Percentiles rank a stretch among this genome's conserved stretches.
These are phyloP conservation scores for Diaporthe nobilis DNA, from an alignment of 2,329 filamentous ascomycete genomes.

Conservation along the genomic window DNA sequence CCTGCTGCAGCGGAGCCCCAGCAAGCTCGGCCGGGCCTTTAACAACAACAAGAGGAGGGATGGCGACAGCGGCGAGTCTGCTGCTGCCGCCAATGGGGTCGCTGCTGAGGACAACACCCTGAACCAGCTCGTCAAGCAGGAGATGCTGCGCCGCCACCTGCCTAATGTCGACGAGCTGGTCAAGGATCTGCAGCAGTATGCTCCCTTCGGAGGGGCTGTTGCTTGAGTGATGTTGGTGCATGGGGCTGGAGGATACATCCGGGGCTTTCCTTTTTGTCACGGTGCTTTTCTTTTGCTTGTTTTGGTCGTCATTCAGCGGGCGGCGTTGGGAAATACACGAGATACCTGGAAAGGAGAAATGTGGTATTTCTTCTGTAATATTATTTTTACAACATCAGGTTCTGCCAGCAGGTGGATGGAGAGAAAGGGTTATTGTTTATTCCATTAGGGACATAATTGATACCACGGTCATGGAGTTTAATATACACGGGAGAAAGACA, in stretches of 20 bases:
- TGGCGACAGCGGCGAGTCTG: conserved; percentile 40
- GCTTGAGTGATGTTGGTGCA: conserved; percentile 51
- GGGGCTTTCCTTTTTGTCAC: conserved; percentile 43
- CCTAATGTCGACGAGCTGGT: conserved; percentile 89
- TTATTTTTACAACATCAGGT: conserved; percentile 6
- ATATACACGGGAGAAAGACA: conserved; percentile 18
- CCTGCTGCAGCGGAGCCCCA: conserved; percentile 76
- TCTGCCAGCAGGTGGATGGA: background rate
- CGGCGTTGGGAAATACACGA: conserved; percentile 19
- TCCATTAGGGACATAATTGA: conserved; percentile 7
- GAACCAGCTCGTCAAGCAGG: conserved; percentile 86
- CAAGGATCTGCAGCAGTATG: conserved; percentile 83
- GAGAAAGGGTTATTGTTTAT: background rate
- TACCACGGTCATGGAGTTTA: conserved; percentile 14
- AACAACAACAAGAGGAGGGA: conserved; percentile 49
- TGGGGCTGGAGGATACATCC: conserved; percentile 16
- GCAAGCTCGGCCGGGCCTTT: conserved; percentile 71
- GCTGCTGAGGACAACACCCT: conserved; percentile 63
- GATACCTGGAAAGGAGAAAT: conserved; percentile 13
- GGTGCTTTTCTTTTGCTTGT: conserved; percentile 16
- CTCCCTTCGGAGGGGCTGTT: conserved; percentile 77
- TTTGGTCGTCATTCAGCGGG: conserved; percentile 14
- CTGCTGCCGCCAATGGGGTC: background rate
- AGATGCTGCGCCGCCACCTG: conserved; percentile 81
- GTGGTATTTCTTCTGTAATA: conserved; percentile 24